Evolutionary conservation across 257 asterid species (phyloP).

Genomic region (Rubia yunnanensis): DNA sequence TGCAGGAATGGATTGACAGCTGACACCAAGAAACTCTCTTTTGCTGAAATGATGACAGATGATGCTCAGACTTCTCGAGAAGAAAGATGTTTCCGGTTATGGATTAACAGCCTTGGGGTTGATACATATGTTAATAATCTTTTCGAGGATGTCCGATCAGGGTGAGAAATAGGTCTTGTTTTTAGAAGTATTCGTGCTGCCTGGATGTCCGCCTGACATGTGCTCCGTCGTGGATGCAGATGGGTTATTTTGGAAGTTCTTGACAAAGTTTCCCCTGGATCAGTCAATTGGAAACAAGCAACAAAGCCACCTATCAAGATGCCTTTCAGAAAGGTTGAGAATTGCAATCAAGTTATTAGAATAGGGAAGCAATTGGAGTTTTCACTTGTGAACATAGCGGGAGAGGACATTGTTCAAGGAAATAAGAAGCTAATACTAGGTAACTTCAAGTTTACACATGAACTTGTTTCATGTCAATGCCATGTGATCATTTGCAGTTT

Average conservation of each 20-base stretch:
- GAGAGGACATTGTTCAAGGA: constrained; percentile 88
- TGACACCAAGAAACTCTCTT: constrained; percentile 48
- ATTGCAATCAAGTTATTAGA: constrained; percentile 79
- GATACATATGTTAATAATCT: constrained; percentile 61
- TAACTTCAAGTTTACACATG: constrained; percentile 13
- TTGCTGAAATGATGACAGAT: constrained; percentile 85
- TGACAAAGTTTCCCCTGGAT: constrained; percentile 58
- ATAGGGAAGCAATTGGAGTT: constrained; percentile 72
- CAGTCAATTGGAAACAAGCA: constrained; percentile 79
- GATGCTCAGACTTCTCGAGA: constrained; percentile 91
- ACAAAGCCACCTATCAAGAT: constrained; percentile 79
- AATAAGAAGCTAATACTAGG: constrained; percentile 89
- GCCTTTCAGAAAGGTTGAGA: constrained; percentile 86
- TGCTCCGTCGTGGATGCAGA: constrained; percentile 31
- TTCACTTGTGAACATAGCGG: constrained; percentile 90
- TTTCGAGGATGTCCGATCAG: constrained; percentile 78
- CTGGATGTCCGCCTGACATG: constrained; percentile 9
- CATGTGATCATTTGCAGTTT: not conserved
- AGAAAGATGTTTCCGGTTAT: constrained; percentile 90
- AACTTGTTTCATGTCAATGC: not conserved
- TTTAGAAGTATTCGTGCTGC: constrained; percentile 3
- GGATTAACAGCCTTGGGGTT: constrained; percentile 95
- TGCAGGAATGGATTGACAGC: constrained; percentile 72
- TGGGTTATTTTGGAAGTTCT: constrained; percentile 77
- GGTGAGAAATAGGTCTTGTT: constrained; percentile 39